Evolutionary conservation across 108 stramenopile species (phyloP).

Genomic region (Skeletonema grethae): DNA sequence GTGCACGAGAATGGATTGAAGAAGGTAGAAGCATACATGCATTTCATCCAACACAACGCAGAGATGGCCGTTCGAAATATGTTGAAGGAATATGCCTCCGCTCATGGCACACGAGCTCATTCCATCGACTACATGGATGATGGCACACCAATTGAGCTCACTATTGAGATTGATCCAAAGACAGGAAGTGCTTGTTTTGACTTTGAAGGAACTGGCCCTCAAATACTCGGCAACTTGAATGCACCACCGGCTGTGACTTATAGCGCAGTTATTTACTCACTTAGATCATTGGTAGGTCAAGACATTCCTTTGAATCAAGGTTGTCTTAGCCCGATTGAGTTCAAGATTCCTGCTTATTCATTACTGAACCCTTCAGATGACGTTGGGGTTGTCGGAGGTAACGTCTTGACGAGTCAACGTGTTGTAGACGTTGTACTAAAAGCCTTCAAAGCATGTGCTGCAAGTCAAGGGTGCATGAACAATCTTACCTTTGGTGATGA

Average conservation of each 20-base stretch:
- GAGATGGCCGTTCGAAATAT: constrained; percentile 93
- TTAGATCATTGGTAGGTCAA: constrained; percentile 90
- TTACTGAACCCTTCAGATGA: constrained; percentile 91
- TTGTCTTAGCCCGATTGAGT: constrained; percentile 92
- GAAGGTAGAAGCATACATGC: constrained; percentile 96
- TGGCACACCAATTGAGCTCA: constrained; percentile 92
- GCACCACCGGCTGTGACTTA: constrained; percentile 99
- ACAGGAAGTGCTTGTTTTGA: constrained; percentile 90
- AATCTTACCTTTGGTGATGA: constrained; percentile 98
- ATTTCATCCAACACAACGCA: constrained; percentile 95
- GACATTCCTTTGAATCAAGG: constrained; percentile 99
- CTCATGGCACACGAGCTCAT: constrained; percentile 60
- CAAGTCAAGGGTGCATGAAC: constrained; percentile 99
- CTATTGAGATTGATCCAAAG: constrained; percentile 84
- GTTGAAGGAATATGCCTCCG: constrained; percentile 81
- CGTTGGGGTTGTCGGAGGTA: constrained; percentile 98
- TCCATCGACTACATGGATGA: constrained; percentile 98
- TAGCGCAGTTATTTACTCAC: constrained; percentile 96
- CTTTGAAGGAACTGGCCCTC: constrained; percentile 97
- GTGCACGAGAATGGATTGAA: constrained; percentile 87
- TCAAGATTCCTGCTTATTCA: constrained; percentile 85
- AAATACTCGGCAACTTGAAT: constrained; percentile 96
- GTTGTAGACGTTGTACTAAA: constrained; percentile 97
- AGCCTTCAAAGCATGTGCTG: constrained; percentile 97
- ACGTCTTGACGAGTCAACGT: constrained; percentile 97